phyloP scores from a whole-genome alignment of 495 filamentous ascomycete species.

The Aspergillus wentii region DNA sequence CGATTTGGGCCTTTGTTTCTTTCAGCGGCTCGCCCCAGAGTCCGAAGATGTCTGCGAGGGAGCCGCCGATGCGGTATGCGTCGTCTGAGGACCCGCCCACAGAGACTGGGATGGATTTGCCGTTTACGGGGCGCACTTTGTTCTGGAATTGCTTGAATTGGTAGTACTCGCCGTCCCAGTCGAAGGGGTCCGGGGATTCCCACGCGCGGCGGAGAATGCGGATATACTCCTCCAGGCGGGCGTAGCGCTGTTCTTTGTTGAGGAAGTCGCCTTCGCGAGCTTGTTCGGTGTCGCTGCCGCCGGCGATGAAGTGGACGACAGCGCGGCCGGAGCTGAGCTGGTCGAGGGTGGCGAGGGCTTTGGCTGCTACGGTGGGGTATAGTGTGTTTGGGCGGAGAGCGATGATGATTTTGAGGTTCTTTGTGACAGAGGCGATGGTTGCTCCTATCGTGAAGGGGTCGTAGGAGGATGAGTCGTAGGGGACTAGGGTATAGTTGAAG shows the following conservation, averaged over 20 bases:
- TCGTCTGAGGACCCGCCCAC: constrained; percentile 50
- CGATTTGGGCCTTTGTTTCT: constrained; percentile 51
- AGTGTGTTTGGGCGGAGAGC: constrained; percentile 52
- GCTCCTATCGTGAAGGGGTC: constrained; percentile 49
- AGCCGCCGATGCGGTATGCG: constrained; percentile 48
- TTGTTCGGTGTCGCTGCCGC: constrained; percentile 48
- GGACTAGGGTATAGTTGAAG: constrained; percentile 51
- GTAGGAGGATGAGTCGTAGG: constrained; percentile 44
- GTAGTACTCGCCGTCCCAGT: constrained; percentile 49
- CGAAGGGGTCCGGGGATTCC: constrained; percentile 46
- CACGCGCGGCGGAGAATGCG: constrained; percentile 47
- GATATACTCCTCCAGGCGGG: constrained; percentile 49
- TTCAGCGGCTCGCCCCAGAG: constrained; percentile 54
- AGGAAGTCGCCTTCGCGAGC: constrained; percentile 50
- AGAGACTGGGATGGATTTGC: constrained; percentile 45
- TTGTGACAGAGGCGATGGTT: constrained; percentile 46
- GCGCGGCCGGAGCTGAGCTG: constrained; percentile 46
- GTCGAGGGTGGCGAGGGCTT: constrained; percentile 49
- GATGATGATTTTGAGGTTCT: constrained; percentile 52
- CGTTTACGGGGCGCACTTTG: constrained; percentile 41
- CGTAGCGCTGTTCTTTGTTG: constrained; percentile 48
- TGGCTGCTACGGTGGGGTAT: constrained; percentile 51
- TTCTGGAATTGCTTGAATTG: constrained; percentile 49
- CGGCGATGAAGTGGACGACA: constrained; percentile 53
- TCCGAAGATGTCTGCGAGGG: constrained; percentile 50